Percentiles rank a stretch among this genome's conserved stretches.
Evolutionary conservation across 129 eudicot species (phyloP).

Genomic region (Flaveria trinervia): DNA sequence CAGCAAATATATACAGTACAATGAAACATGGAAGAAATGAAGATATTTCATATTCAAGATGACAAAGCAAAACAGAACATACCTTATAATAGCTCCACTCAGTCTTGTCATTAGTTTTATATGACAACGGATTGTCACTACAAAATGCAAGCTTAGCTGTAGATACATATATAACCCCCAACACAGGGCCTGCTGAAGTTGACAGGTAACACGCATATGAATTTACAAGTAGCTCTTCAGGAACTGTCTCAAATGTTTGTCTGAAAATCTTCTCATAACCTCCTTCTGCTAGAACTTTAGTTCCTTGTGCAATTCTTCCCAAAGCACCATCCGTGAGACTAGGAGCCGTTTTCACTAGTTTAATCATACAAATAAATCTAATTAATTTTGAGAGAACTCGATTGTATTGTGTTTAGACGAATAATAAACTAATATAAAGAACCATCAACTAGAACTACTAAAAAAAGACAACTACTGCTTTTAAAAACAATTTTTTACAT

Average conservation of each 20-base stretch:
- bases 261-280: constrained; percentile 88
- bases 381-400: not conserved
- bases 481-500: not conserved
- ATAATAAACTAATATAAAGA: not conserved
- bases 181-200: constrained; percentile 94
- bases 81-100: constrained; percentile 99
- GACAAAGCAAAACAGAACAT: constrained; percentile 13
- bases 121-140: constrained; percentile 85
- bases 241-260: constrained; percentile 88
- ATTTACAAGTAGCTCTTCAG: constrained; percentile 76
- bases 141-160: constrained; percentile 88
- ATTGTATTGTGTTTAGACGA: not conserved
- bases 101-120: constrained; percentile 57
- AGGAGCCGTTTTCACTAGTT: constrained; percentile 87
- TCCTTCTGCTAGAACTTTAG: constrained; percentile 93
- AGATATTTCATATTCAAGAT: not conserved
- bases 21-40: not conserved
- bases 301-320: constrained; percentile 96
- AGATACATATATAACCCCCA: constrained; percentile 78
- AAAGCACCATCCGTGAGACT: constrained; percentile 88
- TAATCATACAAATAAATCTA: constrained; percentile 9
- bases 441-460: constrained; percentile 1
- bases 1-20: not conserved
- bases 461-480: too few relatives aligned
- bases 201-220: constrained; percentile 89